phyloP scores from a whole-genome alignment of 164 flowering plant genomes.

The Stephania cephalantha region DNA sequence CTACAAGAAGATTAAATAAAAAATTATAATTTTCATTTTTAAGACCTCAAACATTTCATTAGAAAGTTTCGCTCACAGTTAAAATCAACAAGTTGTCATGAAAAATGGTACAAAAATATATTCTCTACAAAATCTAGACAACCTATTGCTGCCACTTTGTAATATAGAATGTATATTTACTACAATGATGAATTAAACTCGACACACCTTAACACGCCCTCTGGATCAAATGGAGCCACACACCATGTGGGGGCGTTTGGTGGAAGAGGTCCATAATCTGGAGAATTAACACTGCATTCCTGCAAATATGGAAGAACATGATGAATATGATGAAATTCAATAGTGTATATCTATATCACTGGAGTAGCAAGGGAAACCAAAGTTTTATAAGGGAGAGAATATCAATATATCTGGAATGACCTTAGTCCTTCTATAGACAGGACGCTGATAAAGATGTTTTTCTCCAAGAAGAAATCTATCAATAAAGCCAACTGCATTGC shows the following conservation, averaged over 20 bases:
- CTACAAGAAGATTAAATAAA: not conserved
- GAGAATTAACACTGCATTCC: conserved; percentile 83
- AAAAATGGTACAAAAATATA: not conserved
- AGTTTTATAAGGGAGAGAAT: not conserved
- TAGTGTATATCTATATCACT: not conserved
- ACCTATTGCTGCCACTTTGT: not conserved
- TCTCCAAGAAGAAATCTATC: conserved; percentile 64
- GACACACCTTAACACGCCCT: conserved; percentile 64
- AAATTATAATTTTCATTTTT: not conserved
- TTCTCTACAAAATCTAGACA: not conserved
- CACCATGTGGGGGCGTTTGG: conserved; percentile 76
- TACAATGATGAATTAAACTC: not conserved
- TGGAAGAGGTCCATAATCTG: conserved; percentile 80
- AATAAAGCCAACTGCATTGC: conserved; percentile 74
- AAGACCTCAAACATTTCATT: not conserved
- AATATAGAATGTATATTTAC: not conserved
- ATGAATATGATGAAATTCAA: not conserved
- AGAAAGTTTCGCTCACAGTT: not conserved
- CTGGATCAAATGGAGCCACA: conserved; percentile 84
- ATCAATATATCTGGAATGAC: conserved; percentile 21
- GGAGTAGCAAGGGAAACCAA: not conserved
- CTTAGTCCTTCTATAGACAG: conserved; percentile 71
- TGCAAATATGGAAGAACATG: conserved; percentile 16
- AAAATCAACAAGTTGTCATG: not conserved
- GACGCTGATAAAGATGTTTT: conserved; percentile 66